Evolutionary conservation across 495 filamentous ascomycete genomes (phyloP).

Genomic region (Chaetomium tenue): DNA sequence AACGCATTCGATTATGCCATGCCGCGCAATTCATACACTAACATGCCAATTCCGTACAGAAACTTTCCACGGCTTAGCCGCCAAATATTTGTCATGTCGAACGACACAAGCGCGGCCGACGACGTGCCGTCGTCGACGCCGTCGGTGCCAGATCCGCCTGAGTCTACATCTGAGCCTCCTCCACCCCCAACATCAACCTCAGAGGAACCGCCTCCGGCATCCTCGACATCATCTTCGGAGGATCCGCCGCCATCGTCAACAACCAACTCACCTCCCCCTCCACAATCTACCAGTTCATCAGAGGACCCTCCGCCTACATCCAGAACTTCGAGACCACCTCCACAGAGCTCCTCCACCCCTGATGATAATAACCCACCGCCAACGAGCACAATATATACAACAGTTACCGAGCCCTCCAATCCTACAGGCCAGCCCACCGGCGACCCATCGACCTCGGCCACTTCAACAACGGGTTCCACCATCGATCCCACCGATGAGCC

Average conservation of each 20-base stretch:
- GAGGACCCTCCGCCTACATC: neutral
- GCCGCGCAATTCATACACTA: slow-evolving; percentile 31
- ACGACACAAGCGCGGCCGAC: slow-evolving; percentile 41
- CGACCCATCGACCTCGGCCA: slow-evolving; percentile 24
- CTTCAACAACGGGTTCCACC: slow-evolving; percentile 28
- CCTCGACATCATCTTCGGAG: slow-evolving; percentile 24
- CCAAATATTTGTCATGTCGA: slow-evolving; percentile 49
- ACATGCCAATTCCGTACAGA: slow-evolving; percentile 42
- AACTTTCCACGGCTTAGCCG: slow-evolving; percentile 37
- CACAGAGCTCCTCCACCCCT: neutral
- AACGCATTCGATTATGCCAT: slow-evolving; percentile 25
- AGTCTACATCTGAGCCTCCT: slow-evolving; percentile 25
- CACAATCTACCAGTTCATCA: neutral
- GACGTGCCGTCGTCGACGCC: slow-evolving; percentile 32
- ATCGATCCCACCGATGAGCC: slow-evolving; percentile 38
- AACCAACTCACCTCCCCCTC: slow-evolving; percentile 12
- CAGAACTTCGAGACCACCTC: neutral
- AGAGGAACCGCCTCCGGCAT: slow-evolving; percentile 22
- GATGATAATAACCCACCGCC: slow-evolving; percentile 20
- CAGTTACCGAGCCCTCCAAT: slow-evolving; percentile 18
- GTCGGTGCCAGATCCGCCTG: slow-evolving; percentile 25
- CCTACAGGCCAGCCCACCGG: neutral
- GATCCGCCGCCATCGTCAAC: slow-evolving; percentile 26
- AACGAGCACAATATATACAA: slow-evolving; percentile 18
- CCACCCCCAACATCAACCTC: slow-evolving; percentile 16